These are phyloP conservation scores for Cetraspora pellucida DNA, from an alignment of 192 early-diverging fungal species.

Conservation along the genomic window DNA sequence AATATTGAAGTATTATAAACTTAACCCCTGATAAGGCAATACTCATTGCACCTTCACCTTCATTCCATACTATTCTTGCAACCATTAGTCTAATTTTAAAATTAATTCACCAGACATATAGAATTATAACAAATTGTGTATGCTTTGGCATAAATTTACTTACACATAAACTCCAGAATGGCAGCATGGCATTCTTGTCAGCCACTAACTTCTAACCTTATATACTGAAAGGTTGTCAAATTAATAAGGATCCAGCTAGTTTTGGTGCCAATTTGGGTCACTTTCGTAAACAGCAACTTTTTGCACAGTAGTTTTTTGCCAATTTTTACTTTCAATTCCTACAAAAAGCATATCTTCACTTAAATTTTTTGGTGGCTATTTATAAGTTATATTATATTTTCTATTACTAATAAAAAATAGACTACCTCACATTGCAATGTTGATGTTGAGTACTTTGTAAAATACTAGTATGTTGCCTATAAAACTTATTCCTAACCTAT, in stretches of 20 bases:
- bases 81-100: constrained; percentile 2
- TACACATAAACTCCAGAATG: constrained; percentile 21
- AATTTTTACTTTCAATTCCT: background rate
- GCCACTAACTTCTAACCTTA: constrained; percentile 14
- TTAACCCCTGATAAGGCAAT: constrained; percentile 25
- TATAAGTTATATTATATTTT: too few species aligned
- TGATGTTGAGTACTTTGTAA: too few species aligned
- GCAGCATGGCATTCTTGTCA: constrained; percentile 11
- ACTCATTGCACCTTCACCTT: constrained; percentile 18
- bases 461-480: too few species aligned
- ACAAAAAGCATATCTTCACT: background rate
- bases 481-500: too few species aligned
- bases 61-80: background rate
- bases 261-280: background rate
- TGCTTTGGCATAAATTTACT: background rate
- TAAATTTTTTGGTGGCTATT: background rate
- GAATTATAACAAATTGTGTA: background rate
- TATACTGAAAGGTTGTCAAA: constrained; percentile 4
- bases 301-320: background rate
- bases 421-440: too few species aligned
- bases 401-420: too few species aligned
- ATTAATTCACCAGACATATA: background rate
- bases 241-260: background rate
- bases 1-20: too few species aligned
- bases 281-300: background rate